These are phyloP conservation scores for Cicer arietinum DNA, from an alignment of 306 rosid genomes.

Conservation along the genomic window DNA sequence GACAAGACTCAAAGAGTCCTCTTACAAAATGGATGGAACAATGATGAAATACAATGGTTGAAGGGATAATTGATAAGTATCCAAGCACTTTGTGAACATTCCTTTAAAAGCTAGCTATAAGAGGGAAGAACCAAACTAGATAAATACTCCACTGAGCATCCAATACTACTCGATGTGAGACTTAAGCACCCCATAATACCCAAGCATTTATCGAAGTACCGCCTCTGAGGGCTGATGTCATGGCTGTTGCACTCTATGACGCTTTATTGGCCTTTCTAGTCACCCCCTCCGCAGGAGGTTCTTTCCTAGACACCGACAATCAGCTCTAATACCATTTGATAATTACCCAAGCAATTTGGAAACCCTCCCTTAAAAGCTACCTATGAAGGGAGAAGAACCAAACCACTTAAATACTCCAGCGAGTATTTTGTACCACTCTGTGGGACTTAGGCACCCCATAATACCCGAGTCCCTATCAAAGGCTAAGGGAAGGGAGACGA, in stretches of 20 bases:
- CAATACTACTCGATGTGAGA: background rate
- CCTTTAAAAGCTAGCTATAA: too few relatives aligned
- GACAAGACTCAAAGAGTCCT: too few relatives aligned
- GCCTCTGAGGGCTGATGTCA: background rate
- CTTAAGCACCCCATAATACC: background rate
- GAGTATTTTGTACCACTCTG: too few relatives aligned
- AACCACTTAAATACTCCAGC: too few relatives aligned
- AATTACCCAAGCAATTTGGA: background rate
- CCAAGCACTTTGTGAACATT: too few relatives aligned
- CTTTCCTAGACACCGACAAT: background rate
- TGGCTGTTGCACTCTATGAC: background rate
- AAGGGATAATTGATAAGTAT: too few relatives aligned
- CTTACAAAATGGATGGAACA: too few relatives aligned
- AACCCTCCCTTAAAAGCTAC: background rate
- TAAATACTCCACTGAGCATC: background rate
- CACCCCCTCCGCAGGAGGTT: background rate
- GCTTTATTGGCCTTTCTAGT: background rate
- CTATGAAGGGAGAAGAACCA: too few relatives aligned
- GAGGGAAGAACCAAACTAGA: background rate
- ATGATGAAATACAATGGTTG: too few relatives aligned
- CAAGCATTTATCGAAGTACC: background rate
- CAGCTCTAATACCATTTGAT: background rate
- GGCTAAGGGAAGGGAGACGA: background rate
- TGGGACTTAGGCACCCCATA: too few relatives aligned
- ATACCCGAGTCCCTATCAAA: background rate